Base-by-base conservation (phyloP, 345 rosid species). In the Eutrema yunnanense region DNA sequence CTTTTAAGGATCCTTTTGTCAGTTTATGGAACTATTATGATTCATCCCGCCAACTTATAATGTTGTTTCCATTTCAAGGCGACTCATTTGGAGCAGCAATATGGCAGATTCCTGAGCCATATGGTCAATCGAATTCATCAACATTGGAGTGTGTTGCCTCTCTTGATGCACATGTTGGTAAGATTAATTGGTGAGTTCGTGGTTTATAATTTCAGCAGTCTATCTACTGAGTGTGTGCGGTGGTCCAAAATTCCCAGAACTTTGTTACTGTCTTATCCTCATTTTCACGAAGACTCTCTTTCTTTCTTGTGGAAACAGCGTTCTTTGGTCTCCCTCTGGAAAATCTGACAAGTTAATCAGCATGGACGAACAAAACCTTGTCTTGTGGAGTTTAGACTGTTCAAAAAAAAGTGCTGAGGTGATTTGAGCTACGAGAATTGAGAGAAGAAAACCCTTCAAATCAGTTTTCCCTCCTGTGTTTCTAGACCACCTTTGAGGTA, bases 21-120 rank as follows among this genome's bases (percentile, higher is more conserved):
- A 43, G 2, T 62, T 43, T 8, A 62, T 30, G 52, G 40, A 61
- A 42, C 26, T 37, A 55, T 63, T 37, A 55, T 63, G 55, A 53
- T 72, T 30, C 46, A 6, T 53, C 44, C 22, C 27, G 42, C 47
- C 30, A 47, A 9, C 37, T 63, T 65, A 51, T 42, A 37, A 32
- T 71, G 65, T 36, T 59, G 22, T 72, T 77, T 58, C 9, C 71
- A 33, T 59, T 37, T 77, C 3, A 60, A 90, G 96, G 93, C 5
- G 99, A 92, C 53, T 83, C 94, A 30, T 87, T 78, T 59, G 98
- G 94, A 78, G 94, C 99, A 26, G 96, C 96, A 3, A 81, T 90
- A 65, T 95, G 98, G 99, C 91, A 85, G 83, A 92, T 95, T 30
- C 99, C 96, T n/a, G 99, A 95, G 88, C 78, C 91, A 26, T 88